Evolutionary conservation across 441 rosid genomes (phyloP).

Genomic region (Erysimum cheiri): DNA sequence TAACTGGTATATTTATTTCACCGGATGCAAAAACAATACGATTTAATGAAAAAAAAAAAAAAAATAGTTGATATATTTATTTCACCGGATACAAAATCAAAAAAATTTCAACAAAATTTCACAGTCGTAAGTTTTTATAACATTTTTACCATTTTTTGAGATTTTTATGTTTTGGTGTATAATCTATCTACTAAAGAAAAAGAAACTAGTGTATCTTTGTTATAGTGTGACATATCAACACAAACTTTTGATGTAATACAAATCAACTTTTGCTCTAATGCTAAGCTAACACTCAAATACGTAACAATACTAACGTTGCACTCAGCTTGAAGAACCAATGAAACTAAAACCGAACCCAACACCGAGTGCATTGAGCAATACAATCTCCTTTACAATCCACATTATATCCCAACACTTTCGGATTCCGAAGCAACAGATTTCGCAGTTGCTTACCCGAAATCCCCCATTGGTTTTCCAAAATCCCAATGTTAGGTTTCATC

Average conservation of each 20-base stretch:
- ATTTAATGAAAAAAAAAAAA: no score
- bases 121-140: no score
- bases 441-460: slow-evolving; percentile 65
- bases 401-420: slow-evolving; percentile 83
- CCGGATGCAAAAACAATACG: no score
- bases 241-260: neutral
- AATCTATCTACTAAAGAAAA: no score
- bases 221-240: no score
- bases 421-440: slow-evolving; percentile 61
- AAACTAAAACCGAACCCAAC: slow-evolving; percentile 86
- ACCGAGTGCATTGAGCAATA: slow-evolving; percentile 81
- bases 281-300: slow-evolving; percentile 1
- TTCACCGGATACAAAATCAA: no score
- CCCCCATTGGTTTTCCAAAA: slow-evolving; percentile 78
- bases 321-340: neutral
- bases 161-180: no score
- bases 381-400: slow-evolving; percentile 75
- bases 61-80: no score
- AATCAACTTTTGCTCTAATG: neutral
- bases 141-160: no score
- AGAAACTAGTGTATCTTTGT: no score
- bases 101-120: no score
- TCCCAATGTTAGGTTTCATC: slow-evolving; percentile 68
- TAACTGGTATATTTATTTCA: no score
- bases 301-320: neutral